Base-by-base conservation (phyloP, 176 grass and related monocot species). In the Musa troglodytarum region DNA sequence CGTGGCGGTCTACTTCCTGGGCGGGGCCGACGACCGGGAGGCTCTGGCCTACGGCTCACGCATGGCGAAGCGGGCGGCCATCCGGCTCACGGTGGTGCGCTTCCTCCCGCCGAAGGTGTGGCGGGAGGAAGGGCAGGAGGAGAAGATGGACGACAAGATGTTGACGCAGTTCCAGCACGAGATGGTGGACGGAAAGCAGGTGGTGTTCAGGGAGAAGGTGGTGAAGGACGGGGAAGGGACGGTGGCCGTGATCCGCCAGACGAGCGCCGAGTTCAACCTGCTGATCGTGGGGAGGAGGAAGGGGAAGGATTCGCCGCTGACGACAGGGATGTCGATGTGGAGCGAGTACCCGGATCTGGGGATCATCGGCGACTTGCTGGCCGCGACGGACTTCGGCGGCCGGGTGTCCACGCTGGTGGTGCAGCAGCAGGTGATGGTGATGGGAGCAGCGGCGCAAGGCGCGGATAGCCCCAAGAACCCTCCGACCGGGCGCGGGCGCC, bases 291-390 rank as follows among this genome's bases (percentile, higher is more conserved):
- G 88, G 73, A 77, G 88, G 75, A 73, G 81, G 17, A 68, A 82
- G 2, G 82, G 83, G 63, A 14, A 28, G 13, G 72, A 74, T 11
- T 68, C 58, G 49, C 75, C 88, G 23, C 72, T 91, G 2, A 93
- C 81, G 55, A 82, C 55, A 2, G 90, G 90, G 22, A 75, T 98
- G 72, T 98, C 90, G 20, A 86, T 86, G 15, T 91, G 95, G 90
- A 98, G 86, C 52, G 88, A 93, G 82, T 80, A 89, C 82, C 80
- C 92, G n/a, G 95, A 98, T 83, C 83, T 98, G 16, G 90, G 95
- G 21, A 77, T 87, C 14, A 77, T 98, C 1, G 95, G 95, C 5
- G 86, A 89, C 66, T 49, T 91, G 62, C 88, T 88, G 49, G 87
- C 90, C 6, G 89, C 90, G 0, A 82, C 88, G 8, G 94, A 93